A percentile compares a stretch with the other conserved stretches of the same genome.
These are phyloP conservation scores for Ettlia oleoabundans DNA, from an alignment of 139 green algal genomes.

Conservation along the genomic window DNA sequence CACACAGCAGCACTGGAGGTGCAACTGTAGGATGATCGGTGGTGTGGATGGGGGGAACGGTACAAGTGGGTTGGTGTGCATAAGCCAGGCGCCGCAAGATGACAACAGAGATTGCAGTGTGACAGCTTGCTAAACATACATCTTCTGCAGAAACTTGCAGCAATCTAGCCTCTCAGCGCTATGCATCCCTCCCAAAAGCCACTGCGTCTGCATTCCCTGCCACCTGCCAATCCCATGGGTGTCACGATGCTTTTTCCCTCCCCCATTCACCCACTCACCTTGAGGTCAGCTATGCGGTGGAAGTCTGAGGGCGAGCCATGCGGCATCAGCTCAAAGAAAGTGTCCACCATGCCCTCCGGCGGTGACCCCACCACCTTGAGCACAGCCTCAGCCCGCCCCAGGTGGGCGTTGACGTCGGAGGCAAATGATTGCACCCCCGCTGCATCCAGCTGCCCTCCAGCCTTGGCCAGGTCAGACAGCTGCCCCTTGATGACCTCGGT, in stretches of 20 bases:
- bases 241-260: neutral
- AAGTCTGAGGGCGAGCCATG: conserved; percentile 65
- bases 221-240: too few species aligned
- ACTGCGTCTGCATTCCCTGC: too few species aligned
- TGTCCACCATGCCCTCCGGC: conserved; percentile 71
- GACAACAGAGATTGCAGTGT: too few species aligned
- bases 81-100: too few species aligned
- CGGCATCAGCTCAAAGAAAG: conserved; percentile 79
- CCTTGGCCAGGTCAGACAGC: conserved; percentile 42
- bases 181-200: too few species aligned
- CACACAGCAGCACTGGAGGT: neutral
- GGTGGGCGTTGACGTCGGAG: conserved; percentile 53
- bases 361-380: conserved; percentile 81
- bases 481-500: conserved; percentile 71
- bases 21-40: neutral
- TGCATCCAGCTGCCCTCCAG: conserved; percentile 37
- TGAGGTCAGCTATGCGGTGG: conserved; percentile 78
- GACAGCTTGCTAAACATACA: too few species aligned
- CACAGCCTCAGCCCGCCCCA: conserved; percentile 74
- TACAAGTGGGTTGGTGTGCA: too few species aligned
- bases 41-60: neutral
- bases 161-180: too few species aligned
- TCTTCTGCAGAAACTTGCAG: too few species aligned
- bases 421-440: conserved; percentile 34
- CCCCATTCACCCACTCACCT: conserved; percentile 43